Percentiles rank a stretch among this genome's conserved stretches.
Conservation (phyloP, 2,329 filamentous ascomycete species). For the Colletotrichum chrysophilum region DNA sequence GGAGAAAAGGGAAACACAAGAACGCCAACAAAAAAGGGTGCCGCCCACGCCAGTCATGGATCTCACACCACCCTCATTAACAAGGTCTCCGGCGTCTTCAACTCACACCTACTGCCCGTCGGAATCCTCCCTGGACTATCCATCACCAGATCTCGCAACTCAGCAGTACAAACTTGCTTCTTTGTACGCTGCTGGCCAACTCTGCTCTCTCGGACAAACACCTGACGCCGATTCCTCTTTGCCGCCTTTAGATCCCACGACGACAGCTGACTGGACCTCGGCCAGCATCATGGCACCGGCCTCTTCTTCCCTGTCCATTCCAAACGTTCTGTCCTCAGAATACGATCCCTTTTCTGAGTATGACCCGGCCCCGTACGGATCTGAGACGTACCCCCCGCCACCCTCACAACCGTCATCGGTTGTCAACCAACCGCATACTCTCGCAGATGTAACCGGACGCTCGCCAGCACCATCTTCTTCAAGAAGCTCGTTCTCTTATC, state of each 20-base stretch:
- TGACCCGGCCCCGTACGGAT: constrained; percentile 47
- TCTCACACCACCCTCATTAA: constrained; percentile 53
- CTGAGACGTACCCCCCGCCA: constrained; percentile 51
- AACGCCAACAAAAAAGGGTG: neutral
- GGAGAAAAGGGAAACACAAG: neutral
- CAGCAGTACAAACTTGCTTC: constrained; percentile 49
- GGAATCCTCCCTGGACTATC: constrained; percentile 47
- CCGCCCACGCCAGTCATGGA: constrained; percentile 44
- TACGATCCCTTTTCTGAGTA: constrained; percentile 58
- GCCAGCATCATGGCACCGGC: constrained; percentile 43
- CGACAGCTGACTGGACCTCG: constrained; percentile 49
- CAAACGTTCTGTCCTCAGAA: constrained; percentile 52
- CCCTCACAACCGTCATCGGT: constrained; percentile 30
- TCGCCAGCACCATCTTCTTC: constrained; percentile 2
- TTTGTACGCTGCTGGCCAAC: constrained; percentile 41
- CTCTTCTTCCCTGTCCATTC: constrained; percentile 44
- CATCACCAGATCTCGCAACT: constrained; percentile 47
- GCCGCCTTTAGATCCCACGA: constrained; percentile 44
- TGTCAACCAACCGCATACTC: constrained; percentile 22
- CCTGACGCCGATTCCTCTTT: constrained; percentile 42
- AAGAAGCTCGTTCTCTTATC: neutral
- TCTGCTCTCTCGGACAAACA: constrained; percentile 41
- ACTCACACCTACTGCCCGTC: constrained; percentile 50
- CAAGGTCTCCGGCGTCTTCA: constrained; percentile 47
- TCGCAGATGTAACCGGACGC: neutral